phyloP scores from a whole-genome alignment of 2,329 filamentous ascomycete genomes.

The Colletotrichum neosansevieriae region DNA sequence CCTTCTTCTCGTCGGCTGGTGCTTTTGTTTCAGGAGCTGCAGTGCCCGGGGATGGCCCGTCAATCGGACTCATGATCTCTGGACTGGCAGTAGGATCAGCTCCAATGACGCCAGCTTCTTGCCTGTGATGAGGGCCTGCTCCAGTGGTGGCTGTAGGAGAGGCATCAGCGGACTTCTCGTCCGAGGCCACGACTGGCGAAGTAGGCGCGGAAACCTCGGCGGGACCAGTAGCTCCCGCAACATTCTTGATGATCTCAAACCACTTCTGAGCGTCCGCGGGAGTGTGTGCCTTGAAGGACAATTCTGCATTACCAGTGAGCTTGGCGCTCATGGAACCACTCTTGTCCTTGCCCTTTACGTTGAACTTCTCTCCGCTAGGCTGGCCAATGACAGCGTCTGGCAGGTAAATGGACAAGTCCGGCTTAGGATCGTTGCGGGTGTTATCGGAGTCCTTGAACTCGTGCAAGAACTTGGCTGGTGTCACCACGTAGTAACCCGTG shows the following conservation, averaged over 20 bases:
- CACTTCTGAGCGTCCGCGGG: slow-evolving; percentile 85
- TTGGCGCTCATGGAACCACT: slow-evolving; percentile 85
- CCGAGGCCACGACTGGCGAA: slow-evolving; percentile 49
- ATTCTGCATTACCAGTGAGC: slow-evolving; percentile 82
- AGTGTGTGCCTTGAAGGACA: slow-evolving; percentile 89
- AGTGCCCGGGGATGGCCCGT: slow-evolving; percentile 22
- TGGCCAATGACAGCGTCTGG: slow-evolving; percentile 86
- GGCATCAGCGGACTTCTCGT: slow-evolving; percentile 44
- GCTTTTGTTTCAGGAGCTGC: slow-evolving; percentile 21
- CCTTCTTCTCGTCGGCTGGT: slow-evolving; percentile 30
- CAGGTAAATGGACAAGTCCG: slow-evolving; percentile 91
- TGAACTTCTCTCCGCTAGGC: slow-evolving; percentile 85
- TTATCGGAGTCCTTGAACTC: slow-evolving; percentile 95
- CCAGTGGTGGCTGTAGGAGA: slow-evolving; percentile 41
- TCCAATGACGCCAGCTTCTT: slow-evolving; percentile 62
- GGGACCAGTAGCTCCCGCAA: slow-evolving; percentile 65
- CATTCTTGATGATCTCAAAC: slow-evolving; percentile 78
- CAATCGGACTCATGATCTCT: slow-evolving; percentile 35
- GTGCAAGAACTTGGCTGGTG: slow-evolving; percentile 88
- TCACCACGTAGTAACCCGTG: slow-evolving; percentile 90
- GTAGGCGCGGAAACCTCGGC: slow-evolving; percentile 48
- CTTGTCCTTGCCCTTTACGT: slow-evolving; percentile 93
- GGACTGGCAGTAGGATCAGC: slow-evolving; percentile 41
- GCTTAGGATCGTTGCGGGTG: slow-evolving; percentile 76
- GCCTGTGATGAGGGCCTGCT: slow-evolving; percentile 51